Percentiles rank a stretch among this genome's conserved stretches.
phyloP scores from a whole-genome alignment of 768 basidiomycete genomes.

The Mycena belliarum region DNA sequence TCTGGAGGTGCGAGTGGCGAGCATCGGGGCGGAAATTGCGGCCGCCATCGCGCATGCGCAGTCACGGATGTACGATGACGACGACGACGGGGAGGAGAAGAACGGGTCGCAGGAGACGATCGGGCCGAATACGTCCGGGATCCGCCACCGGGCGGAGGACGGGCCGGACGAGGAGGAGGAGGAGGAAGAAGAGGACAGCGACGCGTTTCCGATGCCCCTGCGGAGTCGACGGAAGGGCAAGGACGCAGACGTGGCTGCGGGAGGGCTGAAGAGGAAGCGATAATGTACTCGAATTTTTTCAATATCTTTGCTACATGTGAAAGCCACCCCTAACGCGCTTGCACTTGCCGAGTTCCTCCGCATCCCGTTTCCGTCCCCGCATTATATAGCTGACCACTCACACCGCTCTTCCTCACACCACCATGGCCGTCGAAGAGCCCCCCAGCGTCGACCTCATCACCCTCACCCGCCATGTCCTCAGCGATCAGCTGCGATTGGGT shows the following conservation, averaged over 20 bases:
- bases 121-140: constrained; percentile 31
- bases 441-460: constrained; percentile 90
- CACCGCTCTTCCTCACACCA: constrained; percentile 1
- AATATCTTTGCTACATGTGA: not conserved
- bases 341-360: constrained; percentile 2
- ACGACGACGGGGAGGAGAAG: constrained; percentile 53
- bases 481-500: constrained; percentile 82
- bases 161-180: constrained; percentile 40
- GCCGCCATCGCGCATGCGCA: constrained; percentile 78
- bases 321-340: constrained; percentile 1
- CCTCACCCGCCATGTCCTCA: constrained; percentile 89
- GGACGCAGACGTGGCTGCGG: constrained; percentile 45
- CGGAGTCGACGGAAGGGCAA: constrained; percentile 63
- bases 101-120: constrained; percentile 44
- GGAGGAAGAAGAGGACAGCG: constrained; percentile 61
- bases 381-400: constrained; percentile 12
- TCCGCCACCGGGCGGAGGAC: constrained; percentile 50
- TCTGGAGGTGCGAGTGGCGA: constrained; percentile 68
- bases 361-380: not conserved
- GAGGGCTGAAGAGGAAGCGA: constrained; percentile 63
- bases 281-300: constrained; percentile 30
- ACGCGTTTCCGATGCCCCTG: constrained; percentile 71
- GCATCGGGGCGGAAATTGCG: constrained; percentile 78
- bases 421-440: constrained; percentile 59
- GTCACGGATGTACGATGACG: constrained; percentile 57